Evolutionary conservation across 495 filamentous ascomycete species (phyloP).

Genomic region (Aspergillus funiculosus): DNA sequence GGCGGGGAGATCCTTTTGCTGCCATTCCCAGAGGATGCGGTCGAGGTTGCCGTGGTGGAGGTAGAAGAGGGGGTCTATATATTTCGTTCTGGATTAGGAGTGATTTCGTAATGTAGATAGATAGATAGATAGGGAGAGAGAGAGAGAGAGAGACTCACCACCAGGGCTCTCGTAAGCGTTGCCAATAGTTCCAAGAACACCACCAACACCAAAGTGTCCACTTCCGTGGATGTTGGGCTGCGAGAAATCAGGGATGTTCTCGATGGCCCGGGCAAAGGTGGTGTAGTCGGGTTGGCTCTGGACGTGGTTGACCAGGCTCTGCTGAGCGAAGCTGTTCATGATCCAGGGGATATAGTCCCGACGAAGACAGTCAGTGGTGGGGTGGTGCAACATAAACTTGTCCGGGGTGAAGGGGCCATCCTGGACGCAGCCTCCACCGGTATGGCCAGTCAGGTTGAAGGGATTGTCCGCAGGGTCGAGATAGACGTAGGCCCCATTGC

Average conservation of each 20-base stretch:
- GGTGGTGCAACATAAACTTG: conserved; percentile 15
- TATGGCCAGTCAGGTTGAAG: conserved; percentile 22
- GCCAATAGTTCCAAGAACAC: conserved; percentile 18
- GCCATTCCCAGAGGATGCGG: conserved; percentile 53
- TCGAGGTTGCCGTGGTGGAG: conserved; percentile 50
- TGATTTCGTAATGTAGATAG: too few species aligned
- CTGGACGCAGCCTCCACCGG: conserved; percentile 20
- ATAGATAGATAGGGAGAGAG: neutral
- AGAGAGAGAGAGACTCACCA: conserved; percentile 9
- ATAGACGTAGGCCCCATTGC: conserved; percentile 17
- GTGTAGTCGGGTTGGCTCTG: conserved; percentile 22
- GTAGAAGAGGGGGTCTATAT: conserved; percentile 47
- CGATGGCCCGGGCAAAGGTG: conserved; percentile 17
- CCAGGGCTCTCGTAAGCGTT: conserved; percentile 19
- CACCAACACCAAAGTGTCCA: conserved; percentile 19
- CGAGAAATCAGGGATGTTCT: conserved; percentile 19
- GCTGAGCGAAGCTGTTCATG: conserved; percentile 21
- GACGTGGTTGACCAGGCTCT: conserved; percentile 21
- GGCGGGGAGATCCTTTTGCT: conserved; percentile 34
- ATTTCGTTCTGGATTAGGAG: neutral
- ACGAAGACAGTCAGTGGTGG: conserved; percentile 15
- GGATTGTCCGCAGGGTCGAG: conserved; percentile 14
- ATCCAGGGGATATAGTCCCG: conserved; percentile 23
- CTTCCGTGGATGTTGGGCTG: conserved; percentile 21
- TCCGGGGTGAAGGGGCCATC: conserved; percentile 15